Evolutionary conservation across 164 flowering plant species (phyloP).

Genomic region (Macadamia integrifolia): DNA sequence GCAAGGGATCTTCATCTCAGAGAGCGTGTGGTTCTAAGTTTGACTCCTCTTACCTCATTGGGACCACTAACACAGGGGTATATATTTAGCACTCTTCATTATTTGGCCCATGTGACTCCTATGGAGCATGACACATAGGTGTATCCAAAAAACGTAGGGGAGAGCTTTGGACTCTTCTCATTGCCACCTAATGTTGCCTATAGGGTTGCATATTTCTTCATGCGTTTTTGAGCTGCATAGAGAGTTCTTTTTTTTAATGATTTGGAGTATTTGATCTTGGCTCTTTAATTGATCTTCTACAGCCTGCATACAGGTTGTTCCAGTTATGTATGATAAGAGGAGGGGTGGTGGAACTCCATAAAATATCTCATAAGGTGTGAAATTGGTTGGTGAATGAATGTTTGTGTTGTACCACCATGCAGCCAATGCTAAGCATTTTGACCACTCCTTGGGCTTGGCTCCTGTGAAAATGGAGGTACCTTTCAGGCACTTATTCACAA

Average conservation of each 20-base stretch:
- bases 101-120: no score
- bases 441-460: not conserved
- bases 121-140: no score
- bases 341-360: not conserved
- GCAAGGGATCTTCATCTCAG: no score
- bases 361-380: not conserved
- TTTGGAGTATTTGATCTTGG: not conserved
- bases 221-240: not conserved
- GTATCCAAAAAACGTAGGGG: no score
- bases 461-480: not conserved
- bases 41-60: no score
- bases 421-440: not conserved
- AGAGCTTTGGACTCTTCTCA: no score
- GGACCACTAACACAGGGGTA: no score
- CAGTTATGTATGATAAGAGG: not conserved
- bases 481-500: no score
- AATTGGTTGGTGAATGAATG: no score
- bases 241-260: not conserved
- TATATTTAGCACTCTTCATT: no score
- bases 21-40: no score
- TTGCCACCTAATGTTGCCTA: no score
- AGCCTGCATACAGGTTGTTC: not conserved
- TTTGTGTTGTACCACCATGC: conserved; percentile 1
- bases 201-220: not conserved
- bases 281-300: not conserved